Evolutionary conservation across 2,329 filamentous ascomycete genomes (phyloP).

Genomic region (Volutella citrinella): DNA sequence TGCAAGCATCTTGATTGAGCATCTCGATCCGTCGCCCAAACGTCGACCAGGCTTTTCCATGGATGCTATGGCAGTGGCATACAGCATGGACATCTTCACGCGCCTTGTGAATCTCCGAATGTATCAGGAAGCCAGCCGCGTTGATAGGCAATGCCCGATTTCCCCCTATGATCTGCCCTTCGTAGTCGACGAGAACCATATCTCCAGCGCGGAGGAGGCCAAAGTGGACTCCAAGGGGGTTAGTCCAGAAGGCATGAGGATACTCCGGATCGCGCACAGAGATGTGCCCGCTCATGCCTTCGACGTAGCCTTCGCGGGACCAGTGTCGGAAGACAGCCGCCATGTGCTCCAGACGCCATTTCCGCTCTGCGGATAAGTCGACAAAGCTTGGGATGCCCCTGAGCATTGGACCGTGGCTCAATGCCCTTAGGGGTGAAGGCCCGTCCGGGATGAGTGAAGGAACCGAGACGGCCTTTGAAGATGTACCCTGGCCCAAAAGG

Average conservation of each 20-base stretch:
- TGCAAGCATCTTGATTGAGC: constrained; percentile 63
- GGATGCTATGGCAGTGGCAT: constrained; percentile 63
- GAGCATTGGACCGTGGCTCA: too few relatives aligned
- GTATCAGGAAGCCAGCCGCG: constrained; percentile 67
- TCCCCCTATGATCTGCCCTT: constrained; percentile 61
- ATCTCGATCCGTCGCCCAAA: constrained; percentile 65
- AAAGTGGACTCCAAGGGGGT: constrained; percentile 66
- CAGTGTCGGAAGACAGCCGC: constrained; percentile 67
- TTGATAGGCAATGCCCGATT: constrained; percentile 60
- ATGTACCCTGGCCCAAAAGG: too few relatives aligned
- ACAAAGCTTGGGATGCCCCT: constrained; percentile 24
- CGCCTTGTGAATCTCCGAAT: constrained; percentile 61
- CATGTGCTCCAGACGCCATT: constrained; percentile 54
- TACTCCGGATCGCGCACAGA: constrained; percentile 62
- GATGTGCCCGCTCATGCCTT: constrained; percentile 69
- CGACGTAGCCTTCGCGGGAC: constrained; percentile 61
- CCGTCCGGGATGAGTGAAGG: too few relatives aligned
- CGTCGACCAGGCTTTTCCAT: constrained; percentile 64
- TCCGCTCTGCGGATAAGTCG: constrained; percentile 22
- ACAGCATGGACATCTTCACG: constrained; percentile 63
- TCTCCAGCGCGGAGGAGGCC: constrained; percentile 63
- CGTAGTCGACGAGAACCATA: constrained; percentile 62
- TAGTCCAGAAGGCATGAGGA: constrained; percentile 60
- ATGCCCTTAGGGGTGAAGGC: too few relatives aligned
- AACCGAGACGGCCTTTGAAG: too few relatives aligned